phyloP scores from a whole-genome alignment of 2,329 filamentous ascomycete species.

The Botrytis sinoallii region DNA sequence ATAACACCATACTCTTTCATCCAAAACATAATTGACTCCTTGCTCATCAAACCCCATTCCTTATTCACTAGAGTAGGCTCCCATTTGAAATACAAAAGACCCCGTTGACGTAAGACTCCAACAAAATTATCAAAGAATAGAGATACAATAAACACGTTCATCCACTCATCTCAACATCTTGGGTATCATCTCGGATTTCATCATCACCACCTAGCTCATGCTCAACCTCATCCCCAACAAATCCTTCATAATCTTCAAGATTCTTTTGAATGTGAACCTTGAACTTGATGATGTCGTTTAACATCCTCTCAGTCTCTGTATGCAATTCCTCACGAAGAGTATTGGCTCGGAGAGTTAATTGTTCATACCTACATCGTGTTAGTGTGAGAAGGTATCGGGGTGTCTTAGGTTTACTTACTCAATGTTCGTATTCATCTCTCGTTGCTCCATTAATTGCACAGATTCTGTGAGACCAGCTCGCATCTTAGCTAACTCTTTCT shows the following conservation, averaged over 20 bases:
- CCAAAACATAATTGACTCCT: slow-evolving; percentile 8
- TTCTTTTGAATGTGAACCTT: slow-evolving; percentile 95
- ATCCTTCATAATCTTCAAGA: slow-evolving; percentile 89
- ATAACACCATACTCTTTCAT: not conserved
- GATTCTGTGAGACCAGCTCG: slow-evolving; percentile 77
- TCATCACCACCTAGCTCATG: slow-evolving; percentile 67
- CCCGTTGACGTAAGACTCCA: not conserved
- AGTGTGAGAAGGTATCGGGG: slow-evolving; percentile 9
- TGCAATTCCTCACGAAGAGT: slow-evolving; percentile 94
- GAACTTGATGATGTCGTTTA: slow-evolving; percentile 97
- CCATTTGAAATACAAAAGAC: not conserved
- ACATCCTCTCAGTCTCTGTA: slow-evolving; percentile 90
- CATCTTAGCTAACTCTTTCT: slow-evolving; percentile 96
- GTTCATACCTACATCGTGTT: slow-evolving; percentile 67
- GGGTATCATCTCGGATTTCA: slow-evolving; percentile 53
- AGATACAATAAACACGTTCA: not conserved
- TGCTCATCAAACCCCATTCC: not conserved
- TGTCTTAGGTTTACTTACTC: slow-evolving; percentile 58
- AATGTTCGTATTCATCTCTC: slow-evolving; percentile 94
- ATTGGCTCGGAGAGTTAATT: slow-evolving; percentile 80
- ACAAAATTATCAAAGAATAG: not conserved
- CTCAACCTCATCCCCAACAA: slow-evolving; percentile 91
- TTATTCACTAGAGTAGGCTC: not conserved
- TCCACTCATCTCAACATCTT: slow-evolving; percentile 44
- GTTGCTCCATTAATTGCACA: slow-evolving; percentile 87